A percentile compares a stretch with the other conserved stretches of the same genome.
phyloP scores from a whole-genome alignment of 345 rosid species.

The Physaria fendleri region DNA sequence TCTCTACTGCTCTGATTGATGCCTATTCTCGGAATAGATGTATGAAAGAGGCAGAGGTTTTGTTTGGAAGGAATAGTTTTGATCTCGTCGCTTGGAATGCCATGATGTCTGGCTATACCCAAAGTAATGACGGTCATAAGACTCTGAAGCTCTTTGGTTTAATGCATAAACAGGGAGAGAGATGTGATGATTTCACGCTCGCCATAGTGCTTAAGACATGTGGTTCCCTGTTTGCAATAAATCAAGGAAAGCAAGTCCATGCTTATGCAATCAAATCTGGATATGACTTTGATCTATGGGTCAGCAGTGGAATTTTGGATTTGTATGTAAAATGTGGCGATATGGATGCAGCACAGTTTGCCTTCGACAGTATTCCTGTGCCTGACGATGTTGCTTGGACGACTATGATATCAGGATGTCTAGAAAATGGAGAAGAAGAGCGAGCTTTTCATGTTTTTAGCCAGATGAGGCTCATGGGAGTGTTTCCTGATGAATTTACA shows the following conservation, averaged over 20 bases:
- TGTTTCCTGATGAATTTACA: constrained; percentile 54
- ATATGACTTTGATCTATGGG: constrained; percentile 39
- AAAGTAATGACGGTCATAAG: constrained; percentile 30
- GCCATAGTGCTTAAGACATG: constrained; percentile 49
- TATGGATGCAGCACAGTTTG: constrained; percentile 40
- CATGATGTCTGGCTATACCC: constrained; percentile 49
- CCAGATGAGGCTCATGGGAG: constrained; percentile 51
- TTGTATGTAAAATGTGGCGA: constrained; percentile 59
- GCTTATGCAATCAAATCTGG: constrained; percentile 42
- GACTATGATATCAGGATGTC: constrained; percentile 59
- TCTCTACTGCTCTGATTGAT: constrained; percentile 53
- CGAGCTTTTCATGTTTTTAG: constrained; percentile 43
- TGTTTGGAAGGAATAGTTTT: constrained; percentile 33
- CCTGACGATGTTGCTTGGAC: constrained; percentile 71
- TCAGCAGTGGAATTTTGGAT: constrained; percentile 51
- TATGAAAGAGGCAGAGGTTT: constrained; percentile 45
- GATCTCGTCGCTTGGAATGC: constrained; percentile 53
- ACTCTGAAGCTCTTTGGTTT: constrained; percentile 39
- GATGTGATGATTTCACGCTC: constrained; percentile 41
- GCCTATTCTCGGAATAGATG: constrained; percentile 41
- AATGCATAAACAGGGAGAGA: constrained; percentile 41
- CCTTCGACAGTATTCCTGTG: constrained; percentile 35
- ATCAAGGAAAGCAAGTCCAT: constrained; percentile 49
- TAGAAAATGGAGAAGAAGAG: constrained; percentile 56
- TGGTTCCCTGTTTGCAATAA: constrained; percentile 34